Evolutionary conservation across 805 yeast genomes (phyloP).

Genomic region (Saccharomycopsis guyanensis): DNA sequence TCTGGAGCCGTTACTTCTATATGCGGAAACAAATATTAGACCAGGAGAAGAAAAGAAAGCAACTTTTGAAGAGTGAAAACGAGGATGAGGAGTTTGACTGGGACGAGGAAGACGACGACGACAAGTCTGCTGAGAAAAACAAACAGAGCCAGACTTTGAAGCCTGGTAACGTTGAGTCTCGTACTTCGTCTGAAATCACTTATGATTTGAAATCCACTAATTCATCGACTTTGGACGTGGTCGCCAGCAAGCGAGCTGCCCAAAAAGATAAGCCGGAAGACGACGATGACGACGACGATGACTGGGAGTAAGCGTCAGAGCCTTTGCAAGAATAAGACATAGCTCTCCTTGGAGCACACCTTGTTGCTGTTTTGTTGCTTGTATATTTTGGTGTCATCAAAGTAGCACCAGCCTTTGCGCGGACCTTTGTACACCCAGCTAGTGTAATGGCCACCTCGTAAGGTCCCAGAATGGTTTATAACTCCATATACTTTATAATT

Average conservation of each 20-base stretch:
- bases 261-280: conserved; percentile 25
- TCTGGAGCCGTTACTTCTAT: conserved; percentile 70
- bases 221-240: conserved; percentile 31
- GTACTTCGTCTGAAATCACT: conserved; percentile 34
- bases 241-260: conserved; percentile 17
- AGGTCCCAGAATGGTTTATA: conserved; percentile 75
- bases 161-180: conserved; percentile 21
- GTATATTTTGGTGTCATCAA: conserved; percentile 70
- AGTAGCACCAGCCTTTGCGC: conserved; percentile 65
- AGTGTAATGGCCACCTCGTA: conserved; percentile 86
- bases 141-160: conserved; percentile 11
- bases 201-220: conserved; percentile 34
- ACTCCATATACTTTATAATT: conserved; percentile 71
- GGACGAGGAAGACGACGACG: conserved; percentile 33
- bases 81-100: conserved; percentile 32
- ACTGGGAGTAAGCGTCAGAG: conserved; percentile 13
- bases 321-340: conserved; percentile 71
- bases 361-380: conserved; percentile 40
- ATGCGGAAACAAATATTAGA: conserved; percentile 44
- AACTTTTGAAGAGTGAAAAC: conserved; percentile 46
- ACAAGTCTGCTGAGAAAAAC: conserved; percentile 20
- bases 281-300: conserved; percentile 17
- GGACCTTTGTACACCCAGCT: conserved; percentile 62
- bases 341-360: conserved; percentile 69
- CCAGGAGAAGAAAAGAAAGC: conserved; percentile 61